Percentiles rank a stretch among this genome's conserved stretches.
Conservation (phyloP, 2,329 filamentous ascomycete genomes). For the Metarhizium brunneum region DNA sequence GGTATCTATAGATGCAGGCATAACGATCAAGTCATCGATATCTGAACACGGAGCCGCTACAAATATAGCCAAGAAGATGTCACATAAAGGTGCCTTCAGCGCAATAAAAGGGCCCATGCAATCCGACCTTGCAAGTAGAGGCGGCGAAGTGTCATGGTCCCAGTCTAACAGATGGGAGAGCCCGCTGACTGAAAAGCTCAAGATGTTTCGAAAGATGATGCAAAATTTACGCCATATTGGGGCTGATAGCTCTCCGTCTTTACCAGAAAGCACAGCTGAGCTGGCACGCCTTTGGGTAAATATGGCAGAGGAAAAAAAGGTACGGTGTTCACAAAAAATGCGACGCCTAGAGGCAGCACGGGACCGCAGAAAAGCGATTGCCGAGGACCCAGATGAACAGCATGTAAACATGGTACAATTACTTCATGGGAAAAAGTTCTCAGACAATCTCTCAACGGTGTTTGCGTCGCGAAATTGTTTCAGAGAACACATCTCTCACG, state of each 20-base stretch:
- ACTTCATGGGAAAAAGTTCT: conserved; percentile 17
- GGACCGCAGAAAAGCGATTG: conserved; percentile 8
- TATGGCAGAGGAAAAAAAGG: conserved; percentile 17
- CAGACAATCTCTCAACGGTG: conserved; percentile 22
- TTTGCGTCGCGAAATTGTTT: conserved; percentile 25
- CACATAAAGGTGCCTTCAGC: conserved; percentile 1
- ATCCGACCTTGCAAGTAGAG: neutral
- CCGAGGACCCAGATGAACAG: neutral
- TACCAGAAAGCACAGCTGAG: conserved; percentile 25
- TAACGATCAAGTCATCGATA: neutral
- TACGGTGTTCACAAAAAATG: conserved; percentile 16
- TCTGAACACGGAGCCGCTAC: neutral
- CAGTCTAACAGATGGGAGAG: conserved; percentile 32
- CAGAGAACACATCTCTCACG: conserved; percentile 12
- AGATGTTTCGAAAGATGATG: conserved; percentile 24
- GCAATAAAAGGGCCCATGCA: neutral
- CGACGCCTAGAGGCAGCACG: conserved; percentile 12
- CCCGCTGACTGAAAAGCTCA: conserved; percentile 22
- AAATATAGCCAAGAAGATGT: neutral
- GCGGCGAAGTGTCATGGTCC: conserved; percentile 22
- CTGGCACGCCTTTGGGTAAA: conserved; percentile 22
- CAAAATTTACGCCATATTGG: conserved; percentile 25
- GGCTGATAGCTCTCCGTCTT: conserved; percentile 26
- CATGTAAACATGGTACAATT: conserved; percentile 10
- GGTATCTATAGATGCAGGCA: neutral